Conservation (phyloP, 768 basidiomycete genomes). For the Termitomyces sp. region DNA sequence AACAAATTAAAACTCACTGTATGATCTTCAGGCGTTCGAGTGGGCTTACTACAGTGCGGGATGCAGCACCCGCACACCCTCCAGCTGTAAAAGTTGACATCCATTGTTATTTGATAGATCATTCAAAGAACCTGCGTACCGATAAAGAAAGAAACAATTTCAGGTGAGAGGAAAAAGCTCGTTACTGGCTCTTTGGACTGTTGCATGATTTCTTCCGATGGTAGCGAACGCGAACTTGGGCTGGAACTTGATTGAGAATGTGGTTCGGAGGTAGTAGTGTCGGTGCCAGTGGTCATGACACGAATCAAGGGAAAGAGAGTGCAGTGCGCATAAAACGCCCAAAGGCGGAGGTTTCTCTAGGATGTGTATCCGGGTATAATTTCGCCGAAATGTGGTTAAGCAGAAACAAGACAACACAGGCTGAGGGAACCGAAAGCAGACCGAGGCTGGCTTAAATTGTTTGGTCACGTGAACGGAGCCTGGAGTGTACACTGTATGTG, state of each 20-base stretch:
- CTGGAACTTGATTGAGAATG: conserved; percentile 5
- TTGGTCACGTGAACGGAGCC: background rate
- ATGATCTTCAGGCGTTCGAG: conserved; percentile 95
- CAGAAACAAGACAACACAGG: background rate
- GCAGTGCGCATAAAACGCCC: conserved; percentile 13
- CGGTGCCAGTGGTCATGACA: conserved; percentile 12
- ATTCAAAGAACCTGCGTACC: conserved; percentile 22
- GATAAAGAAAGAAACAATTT: conserved; percentile 42
- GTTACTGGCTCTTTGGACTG: conserved; percentile 8
- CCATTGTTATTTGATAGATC: conserved; percentile 6
- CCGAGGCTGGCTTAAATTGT: conserved; percentile 7
- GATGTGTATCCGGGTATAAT: conserved; percentile 14
- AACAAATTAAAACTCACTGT: conserved; percentile 51
- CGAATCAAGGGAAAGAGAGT: conserved; percentile 5
- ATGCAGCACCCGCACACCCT: conserved; percentile 62
- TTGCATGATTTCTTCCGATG: background rate
- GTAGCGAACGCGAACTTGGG: background rate
- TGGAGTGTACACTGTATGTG: too few species aligned
- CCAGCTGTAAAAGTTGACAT: conserved; percentile 33
- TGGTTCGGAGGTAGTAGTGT: conserved; percentile 3
- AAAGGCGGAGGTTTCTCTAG: conserved; percentile 5
- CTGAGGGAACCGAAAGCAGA: background rate
- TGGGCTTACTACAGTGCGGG: conserved; percentile 89
- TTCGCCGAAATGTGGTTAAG: conserved; percentile 7
- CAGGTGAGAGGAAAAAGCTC: conserved; percentile 28